Base-by-base conservation (phyloP, 352 stramenopile genomes). In the Phytophthora kernoviae region DNA sequence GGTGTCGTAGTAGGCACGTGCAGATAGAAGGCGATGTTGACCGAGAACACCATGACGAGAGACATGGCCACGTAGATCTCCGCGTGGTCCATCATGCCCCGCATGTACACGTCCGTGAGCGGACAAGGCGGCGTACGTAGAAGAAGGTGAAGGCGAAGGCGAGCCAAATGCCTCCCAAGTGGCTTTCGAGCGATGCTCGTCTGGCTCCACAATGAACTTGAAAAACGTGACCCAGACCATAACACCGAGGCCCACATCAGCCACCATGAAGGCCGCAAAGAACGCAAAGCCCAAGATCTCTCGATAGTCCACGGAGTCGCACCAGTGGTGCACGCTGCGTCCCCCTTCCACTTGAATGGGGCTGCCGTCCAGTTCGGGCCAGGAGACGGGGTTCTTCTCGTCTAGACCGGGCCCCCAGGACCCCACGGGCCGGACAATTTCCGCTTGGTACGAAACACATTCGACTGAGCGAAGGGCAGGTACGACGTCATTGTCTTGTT, bases 11-110 rank as follows among this genome's bases (percentile, higher is more conserved):
- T 68, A 7, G 84, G 84, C 24, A 83, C 75, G 59, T 93, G 84
- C 43, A 93, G 45, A 53, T 83, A 90, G 49, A 88, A 88, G 32
- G 81, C 75, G 36, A 91, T 74, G 64, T 93, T 93, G 41, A 85
- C 78, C 1, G 74, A 75, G 46, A 90, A 83, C 36, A 90, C 65
- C 74, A 87, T 91, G 27, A 71, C 73, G 46, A 88, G 70, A 36
- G 71, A 87, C 60, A 81, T 77, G 51, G 67, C 70, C n/a, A 84
- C 70, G 46, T 87, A 90, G 58, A 90, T 82, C 70, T 90, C 80
- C 12, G 73, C 75, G 55, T 90, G 80, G 42, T 87, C 71, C 42
- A 75, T 73, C 32, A 86, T 64, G 17, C 62, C 56, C 5, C 65
- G 65, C 48, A 88, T 56, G 34, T 78, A 60, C 10, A 49, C 60